Percentiles rank a stretch among this genome's conserved stretches.
phyloP scores from a whole-genome alignment of 1,284 basidiomycete species.

The Phellinidium pouzarii region DNA sequence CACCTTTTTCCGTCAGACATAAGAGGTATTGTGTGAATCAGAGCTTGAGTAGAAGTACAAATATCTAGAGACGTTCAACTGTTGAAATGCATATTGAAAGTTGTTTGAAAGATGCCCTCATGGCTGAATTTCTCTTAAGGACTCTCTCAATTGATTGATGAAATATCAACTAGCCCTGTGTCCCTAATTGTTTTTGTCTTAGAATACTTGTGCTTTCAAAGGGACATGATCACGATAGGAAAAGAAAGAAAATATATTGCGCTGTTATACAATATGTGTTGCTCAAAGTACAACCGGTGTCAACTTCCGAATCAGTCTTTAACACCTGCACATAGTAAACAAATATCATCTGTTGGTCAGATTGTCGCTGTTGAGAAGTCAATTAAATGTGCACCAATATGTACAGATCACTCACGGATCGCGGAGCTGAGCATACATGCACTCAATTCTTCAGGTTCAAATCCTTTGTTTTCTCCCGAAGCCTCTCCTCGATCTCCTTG shows the following conservation, averaged over 20 bases:
- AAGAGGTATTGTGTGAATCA: background rate
- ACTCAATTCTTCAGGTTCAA: constrained; percentile 4
- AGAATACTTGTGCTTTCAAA: background rate
- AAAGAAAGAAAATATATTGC: background rate
- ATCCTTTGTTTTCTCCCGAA: constrained; percentile 30
- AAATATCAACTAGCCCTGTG: background rate
- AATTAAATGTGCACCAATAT: background rate
- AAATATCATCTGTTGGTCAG: background rate
- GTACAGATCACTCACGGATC: background rate
- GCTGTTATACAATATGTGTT: background rate
- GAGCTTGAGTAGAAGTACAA: background rate
- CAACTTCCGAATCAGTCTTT: background rate
- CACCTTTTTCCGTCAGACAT: constrained; percentile 16
- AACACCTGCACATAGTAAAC: background rate
- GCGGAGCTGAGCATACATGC: background rate
- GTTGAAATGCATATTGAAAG: background rate
- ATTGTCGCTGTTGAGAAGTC: background rate
- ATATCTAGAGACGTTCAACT: background rate
- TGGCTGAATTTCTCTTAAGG: no score
- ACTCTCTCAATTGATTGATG: no score
- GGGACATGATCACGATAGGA: background rate
- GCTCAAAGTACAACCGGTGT: background rate
- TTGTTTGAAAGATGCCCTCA: no score
- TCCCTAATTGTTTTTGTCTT: background rate
- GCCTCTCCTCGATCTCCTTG: constrained; percentile 41